phyloP scores from a whole-genome alignment of 139 green algal genomes.

The Desmodesmus armatus region DNA sequence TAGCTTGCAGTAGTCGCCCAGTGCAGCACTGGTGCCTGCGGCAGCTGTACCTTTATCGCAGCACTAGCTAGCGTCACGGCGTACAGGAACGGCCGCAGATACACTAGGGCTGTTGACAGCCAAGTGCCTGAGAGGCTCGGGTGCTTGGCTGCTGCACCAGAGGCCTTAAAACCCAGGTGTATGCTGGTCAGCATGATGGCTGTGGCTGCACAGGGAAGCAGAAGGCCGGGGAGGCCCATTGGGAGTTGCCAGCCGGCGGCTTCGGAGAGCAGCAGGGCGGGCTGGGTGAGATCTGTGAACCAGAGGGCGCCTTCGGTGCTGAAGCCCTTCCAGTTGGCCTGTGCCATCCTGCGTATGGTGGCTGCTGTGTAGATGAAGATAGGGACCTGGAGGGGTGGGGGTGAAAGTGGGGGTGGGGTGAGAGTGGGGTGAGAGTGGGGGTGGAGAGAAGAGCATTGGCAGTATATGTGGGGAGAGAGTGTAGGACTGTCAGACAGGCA shows the following conservation, averaged over 20 bases:
- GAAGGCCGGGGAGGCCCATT: constrained; percentile 61
- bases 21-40: constrained; percentile 81
- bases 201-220: constrained; percentile 66
- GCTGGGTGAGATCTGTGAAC: constrained; percentile 81
- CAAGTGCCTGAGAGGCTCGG: constrained; percentile 36
- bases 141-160: constrained; percentile 35
- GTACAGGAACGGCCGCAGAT: constrained; percentile 61
- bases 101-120: constrained; percentile 38
- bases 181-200: constrained; percentile 75
- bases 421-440: too few relatives aligned
- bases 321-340: constrained; percentile 71
- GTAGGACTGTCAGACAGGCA: too few relatives aligned
- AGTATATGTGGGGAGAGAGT: too few relatives aligned
- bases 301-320: constrained; percentile 71
- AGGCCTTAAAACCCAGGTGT: constrained; percentile 59
- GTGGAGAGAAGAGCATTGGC: too few relatives aligned
- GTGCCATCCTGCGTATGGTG: constrained; percentile 73
- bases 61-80: constrained; percentile 51
- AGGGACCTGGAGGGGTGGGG: constrained; percentile 67
- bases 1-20: constrained; percentile 68
- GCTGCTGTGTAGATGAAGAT: constrained; percentile 72
- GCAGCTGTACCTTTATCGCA: constrained; percentile 70
- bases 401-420: too few relatives aligned
- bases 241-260: constrained; percentile 29
- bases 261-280: constrained; percentile 50